Evolutionary conservation across 23 red algal species (phyloP).

Genomic region (Gracilaria gracilis): DNA sequence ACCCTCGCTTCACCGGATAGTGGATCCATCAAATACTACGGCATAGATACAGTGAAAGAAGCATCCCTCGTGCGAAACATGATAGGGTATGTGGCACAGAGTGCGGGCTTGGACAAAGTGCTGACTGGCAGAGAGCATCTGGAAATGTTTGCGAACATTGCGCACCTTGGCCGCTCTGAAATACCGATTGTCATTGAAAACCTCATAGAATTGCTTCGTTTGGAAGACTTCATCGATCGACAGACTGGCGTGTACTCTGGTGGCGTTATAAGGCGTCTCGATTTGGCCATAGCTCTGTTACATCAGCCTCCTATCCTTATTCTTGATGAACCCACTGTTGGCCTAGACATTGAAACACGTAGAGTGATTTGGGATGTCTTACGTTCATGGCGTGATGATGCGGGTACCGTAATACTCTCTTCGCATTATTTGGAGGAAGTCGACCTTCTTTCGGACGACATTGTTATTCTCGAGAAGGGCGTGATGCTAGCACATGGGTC

Average conservation of each 20-base stretch:
- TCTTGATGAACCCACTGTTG: constrained; percentile 96
- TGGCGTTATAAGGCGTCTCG: constrained; percentile 85
- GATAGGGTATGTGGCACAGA: constrained; percentile 90
- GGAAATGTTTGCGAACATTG: constrained; percentile 84
- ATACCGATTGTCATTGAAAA: constrained; percentile 64
- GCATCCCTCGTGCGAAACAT: constrained; percentile 62
- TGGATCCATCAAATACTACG: constrained; percentile 76
- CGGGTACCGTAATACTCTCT: constrained; percentile 82
- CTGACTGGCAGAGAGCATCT: constrained; percentile 98
- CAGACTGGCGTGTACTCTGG: constrained; percentile 91
- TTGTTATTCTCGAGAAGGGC: constrained; percentile 94
- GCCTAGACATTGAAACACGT: constrained; percentile 83
- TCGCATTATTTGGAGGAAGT: constrained; percentile 99
- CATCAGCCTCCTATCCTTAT: constrained; percentile 89
- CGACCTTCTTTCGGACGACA: constrained; percentile 84
- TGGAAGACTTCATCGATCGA: constrained; percentile 92
- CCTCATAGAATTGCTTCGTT: constrained; percentile 72
- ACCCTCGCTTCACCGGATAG: constrained; percentile 75
- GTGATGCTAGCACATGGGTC: constrained; percentile 78
- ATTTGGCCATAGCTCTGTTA: constrained; percentile 92
- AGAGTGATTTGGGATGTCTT: constrained; percentile 86
- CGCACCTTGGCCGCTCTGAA: constrained; percentile 59
- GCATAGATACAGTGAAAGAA: constrained; percentile 76
- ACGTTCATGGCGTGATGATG: constrained; percentile 55
- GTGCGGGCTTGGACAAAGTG: constrained; percentile 95